Conservation (phyloP, 768 basidiomycete genomes). For the Amanita pseudoporphyria region DNA sequence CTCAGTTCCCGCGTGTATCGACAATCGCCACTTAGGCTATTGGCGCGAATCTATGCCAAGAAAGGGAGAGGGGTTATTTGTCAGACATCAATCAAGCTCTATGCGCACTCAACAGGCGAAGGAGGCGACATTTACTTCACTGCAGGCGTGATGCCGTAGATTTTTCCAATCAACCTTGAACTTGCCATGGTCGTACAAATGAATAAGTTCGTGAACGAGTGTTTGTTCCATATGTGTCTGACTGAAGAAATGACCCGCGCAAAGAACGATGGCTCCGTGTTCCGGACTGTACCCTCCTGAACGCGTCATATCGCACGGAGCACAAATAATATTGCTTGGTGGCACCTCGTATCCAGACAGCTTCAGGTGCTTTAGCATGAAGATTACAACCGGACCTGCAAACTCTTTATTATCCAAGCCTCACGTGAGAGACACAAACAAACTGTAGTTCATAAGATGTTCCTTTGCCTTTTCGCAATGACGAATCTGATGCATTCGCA, state of each 20-base stretch:
- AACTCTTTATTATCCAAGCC: slow-evolving; percentile 8
- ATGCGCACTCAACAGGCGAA: slow-evolving; percentile 2
- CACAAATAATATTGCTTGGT: slow-evolving; percentile 67
- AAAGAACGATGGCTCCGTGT: slow-evolving; percentile 73
- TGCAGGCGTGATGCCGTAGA: slow-evolving; percentile 91
- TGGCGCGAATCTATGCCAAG: slow-evolving; percentile 76
- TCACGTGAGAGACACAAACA: slow-evolving; percentile 19
- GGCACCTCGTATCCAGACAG: slow-evolving; percentile 65
- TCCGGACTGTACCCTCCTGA: slow-evolving; percentile 81
- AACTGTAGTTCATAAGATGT: slow-evolving; percentile 62
- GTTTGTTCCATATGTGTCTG: slow-evolving; percentile 91
- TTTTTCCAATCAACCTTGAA: slow-evolving; percentile 93
- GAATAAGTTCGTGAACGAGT: slow-evolving; percentile 86
- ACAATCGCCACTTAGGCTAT: slow-evolving; percentile 91
- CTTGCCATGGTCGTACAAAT: slow-evolving; percentile 91
- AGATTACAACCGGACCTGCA: slow-evolving; percentile 75
- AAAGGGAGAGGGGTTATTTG: neutral
- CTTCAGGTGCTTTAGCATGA: slow-evolving; percentile 88
- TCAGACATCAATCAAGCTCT: slow-evolving; percentile 1
- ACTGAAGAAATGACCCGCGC: slow-evolving; percentile 73
- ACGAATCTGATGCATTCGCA: slow-evolving; percentile 25
- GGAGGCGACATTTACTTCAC: slow-evolving; percentile 59
- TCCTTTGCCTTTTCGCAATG: slow-evolving; percentile 64
- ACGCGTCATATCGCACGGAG: slow-evolving; percentile 63
- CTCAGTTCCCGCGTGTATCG: slow-evolving; percentile 73